phyloP scores from a whole-genome alignment of 192 early-diverging fungal species.

The Entomortierella beljakovae region DNA sequence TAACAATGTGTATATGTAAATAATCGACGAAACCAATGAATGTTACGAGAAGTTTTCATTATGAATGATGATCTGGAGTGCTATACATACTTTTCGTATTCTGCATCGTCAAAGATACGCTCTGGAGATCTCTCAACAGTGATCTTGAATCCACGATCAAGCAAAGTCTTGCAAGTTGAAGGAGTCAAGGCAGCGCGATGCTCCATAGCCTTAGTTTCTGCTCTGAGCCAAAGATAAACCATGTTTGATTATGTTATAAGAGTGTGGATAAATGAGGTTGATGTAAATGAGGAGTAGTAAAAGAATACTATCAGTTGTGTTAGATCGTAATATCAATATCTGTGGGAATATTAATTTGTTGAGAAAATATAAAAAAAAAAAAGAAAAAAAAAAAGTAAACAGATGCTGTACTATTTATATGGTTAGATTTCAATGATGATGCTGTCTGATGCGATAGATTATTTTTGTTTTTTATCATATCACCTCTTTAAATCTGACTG shows the following conservation, averaged over 20 bases:
- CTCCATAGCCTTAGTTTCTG: conserved; percentile 98
- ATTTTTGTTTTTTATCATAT: neutral
- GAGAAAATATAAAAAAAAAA: neutral
- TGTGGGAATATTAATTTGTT: neutral
- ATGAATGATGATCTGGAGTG: too few species aligned
- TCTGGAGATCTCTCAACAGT: conserved; percentile 86
- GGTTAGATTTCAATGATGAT: too few species aligned
- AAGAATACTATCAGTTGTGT: too few species aligned
- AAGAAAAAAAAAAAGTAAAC: neutral
- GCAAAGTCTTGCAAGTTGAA: conserved; percentile 79
- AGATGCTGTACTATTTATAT: neutral
- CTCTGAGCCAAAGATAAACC: conserved; percentile 92
- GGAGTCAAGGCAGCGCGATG: conserved; percentile 94
- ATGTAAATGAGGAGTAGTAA: neutral
- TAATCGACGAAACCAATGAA: too few species aligned
- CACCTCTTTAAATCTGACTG: neutral
- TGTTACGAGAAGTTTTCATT: too few species aligned
- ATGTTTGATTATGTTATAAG: conserved; percentile 20
- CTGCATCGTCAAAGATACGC: conserved; percentile 90
- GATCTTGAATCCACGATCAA: conserved; percentile 87
- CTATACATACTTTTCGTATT: conserved; percentile 79
- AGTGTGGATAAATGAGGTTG: conserved; percentile 1
- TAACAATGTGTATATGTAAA: too few species aligned
- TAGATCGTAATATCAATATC: neutral
- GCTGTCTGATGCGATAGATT: neutral